Evolutionary conservation across 176 grass and related monocot species (phyloP).

Genomic region (Cymbopogon citratus): DNA sequence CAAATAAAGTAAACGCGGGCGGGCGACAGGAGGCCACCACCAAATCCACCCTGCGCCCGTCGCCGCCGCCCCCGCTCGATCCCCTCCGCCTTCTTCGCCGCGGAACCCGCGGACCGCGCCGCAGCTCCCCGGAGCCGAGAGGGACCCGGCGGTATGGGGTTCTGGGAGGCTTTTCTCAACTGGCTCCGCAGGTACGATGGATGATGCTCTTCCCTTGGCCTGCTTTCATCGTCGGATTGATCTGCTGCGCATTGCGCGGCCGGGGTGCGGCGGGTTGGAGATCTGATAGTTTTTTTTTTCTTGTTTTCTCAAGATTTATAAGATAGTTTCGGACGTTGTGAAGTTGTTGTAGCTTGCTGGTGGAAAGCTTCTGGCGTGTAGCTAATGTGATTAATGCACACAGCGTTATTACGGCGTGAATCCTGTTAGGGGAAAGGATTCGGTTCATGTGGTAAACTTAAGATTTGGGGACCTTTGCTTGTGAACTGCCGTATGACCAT

Average conservation of each 20-base stretch:
- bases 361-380: neutral
- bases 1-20: slow-evolving; percentile 47
- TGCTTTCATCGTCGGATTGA: neutral
- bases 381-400: neutral
- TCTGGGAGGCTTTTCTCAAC: slow-evolving; percentile 98
- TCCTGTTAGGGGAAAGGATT: neutral
- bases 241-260: slow-evolving; percentile 22
- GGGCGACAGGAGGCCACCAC: neutral
- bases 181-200: slow-evolving; percentile 80
- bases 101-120: neutral
- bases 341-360: neutral
- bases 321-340: neutral
- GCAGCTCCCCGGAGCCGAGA: neutral
- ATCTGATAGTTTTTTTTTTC: slow-evolving; percentile 24
- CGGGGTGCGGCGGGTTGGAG: neutral
- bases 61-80: neutral
- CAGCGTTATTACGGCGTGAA: neutral
- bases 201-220: neutral
- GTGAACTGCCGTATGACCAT: neutral
- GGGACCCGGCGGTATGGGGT: slow-evolving; percentile 52
- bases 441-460: neutral
- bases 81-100: neutral
- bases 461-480: neutral
- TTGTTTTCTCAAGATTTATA: neutral
- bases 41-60: slow-evolving; percentile 1